These are phyloP conservation scores for Pyracantha coccinea DNA, from an alignment of 331 rosid species.

Conservation along the genomic window DNA sequence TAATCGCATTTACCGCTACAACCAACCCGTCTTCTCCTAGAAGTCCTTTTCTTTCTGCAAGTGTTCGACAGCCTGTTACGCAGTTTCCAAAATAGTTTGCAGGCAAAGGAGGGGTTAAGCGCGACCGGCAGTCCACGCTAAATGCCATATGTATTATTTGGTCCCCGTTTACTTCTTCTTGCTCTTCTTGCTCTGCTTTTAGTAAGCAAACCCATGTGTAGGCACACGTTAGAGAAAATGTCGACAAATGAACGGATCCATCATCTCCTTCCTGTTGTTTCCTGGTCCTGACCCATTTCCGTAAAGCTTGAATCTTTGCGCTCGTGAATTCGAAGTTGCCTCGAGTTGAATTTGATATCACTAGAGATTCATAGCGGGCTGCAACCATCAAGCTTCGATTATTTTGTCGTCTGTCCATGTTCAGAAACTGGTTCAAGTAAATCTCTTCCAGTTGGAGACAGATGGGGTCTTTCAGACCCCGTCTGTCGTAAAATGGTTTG, in stretches of 20 bases:
- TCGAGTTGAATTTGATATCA: neutral
- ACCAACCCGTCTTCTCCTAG: conserved; percentile 10
- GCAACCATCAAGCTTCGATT: neutral
- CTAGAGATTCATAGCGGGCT: neutral
- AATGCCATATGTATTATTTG: neutral
- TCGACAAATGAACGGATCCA: conserved; percentile 8
- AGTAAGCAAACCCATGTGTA: conserved; percentile 20
- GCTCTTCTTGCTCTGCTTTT: neutral
- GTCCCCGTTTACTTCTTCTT: neutral
- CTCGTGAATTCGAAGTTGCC: conserved; percentile 12
- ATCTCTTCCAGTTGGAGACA: neutral
- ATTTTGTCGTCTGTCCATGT: neutral
- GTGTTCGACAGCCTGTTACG: neutral
- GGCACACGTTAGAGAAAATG: conserved; percentile 20
- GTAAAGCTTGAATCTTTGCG: neutral
- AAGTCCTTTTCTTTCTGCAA: neutral
- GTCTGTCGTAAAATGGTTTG: conserved; percentile 13
- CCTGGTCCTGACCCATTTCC: neutral
- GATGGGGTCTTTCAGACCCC: neutral
- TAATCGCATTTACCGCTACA: conserved; percentile 11
- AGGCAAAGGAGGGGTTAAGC: conserved; percentile 24
- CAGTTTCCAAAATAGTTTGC: conserved; percentile 38
- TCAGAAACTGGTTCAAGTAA: conserved; percentile 15
- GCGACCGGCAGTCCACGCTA: conserved; percentile 23
- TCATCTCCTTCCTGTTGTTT: neutral